A percentile compares a stretch with the other conserved stretches of the same genome.
Conservation (phyloP, 768 basidiomycete species). For the Candolleomyces eurysporus region DNA sequence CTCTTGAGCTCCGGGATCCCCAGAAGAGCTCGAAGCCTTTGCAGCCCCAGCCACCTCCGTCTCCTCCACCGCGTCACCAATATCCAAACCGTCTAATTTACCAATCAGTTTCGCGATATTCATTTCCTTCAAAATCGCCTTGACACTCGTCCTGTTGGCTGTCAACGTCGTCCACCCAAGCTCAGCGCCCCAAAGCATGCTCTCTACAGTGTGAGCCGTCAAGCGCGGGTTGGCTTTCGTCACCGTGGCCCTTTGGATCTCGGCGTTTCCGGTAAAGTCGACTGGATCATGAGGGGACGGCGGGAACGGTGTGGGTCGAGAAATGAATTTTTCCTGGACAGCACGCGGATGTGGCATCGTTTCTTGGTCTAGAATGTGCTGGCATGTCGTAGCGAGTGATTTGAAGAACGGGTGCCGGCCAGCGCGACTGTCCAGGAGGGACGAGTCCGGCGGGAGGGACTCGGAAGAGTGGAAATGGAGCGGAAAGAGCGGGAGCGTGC, state of each 20-base stretch:
- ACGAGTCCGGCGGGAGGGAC: not conserved
- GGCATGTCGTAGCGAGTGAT: constrained; percentile 51
- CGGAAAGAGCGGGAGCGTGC: not conserved
- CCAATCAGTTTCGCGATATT: constrained; percentile 35
- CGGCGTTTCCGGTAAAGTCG: constrained; percentile 15
- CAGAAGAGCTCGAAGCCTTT: no score
- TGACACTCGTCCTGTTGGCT: constrained; percentile 78
- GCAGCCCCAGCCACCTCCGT: not conserved
- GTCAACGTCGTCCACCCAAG: constrained; percentile 85
- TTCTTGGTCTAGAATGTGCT: constrained; percentile 50
- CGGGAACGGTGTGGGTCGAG: not conserved
- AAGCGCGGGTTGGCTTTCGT: constrained; percentile 56
- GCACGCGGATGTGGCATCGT: constrained; percentile 31
- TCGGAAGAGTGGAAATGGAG: constrained; percentile 1
- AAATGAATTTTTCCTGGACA: constrained; percentile 15
- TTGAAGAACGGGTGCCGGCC: constrained; percentile 36
- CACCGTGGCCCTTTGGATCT: constrained; percentile 52
- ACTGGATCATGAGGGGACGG: not conserved
- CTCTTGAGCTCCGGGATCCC: not conserved
- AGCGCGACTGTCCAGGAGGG: not conserved
- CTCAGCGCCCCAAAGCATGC: constrained; percentile 65
- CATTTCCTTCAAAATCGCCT: constrained; percentile 70
- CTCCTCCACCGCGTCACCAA: not conserved
- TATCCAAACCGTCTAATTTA: constrained; percentile 25
- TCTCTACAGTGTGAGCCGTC: constrained; percentile 76